Evolutionary conservation across 2,329 filamentous ascomycete genomes (phyloP), one percentile per base, ranked within the genome.

Genomic region (Trichophyton equinum): DNA sequence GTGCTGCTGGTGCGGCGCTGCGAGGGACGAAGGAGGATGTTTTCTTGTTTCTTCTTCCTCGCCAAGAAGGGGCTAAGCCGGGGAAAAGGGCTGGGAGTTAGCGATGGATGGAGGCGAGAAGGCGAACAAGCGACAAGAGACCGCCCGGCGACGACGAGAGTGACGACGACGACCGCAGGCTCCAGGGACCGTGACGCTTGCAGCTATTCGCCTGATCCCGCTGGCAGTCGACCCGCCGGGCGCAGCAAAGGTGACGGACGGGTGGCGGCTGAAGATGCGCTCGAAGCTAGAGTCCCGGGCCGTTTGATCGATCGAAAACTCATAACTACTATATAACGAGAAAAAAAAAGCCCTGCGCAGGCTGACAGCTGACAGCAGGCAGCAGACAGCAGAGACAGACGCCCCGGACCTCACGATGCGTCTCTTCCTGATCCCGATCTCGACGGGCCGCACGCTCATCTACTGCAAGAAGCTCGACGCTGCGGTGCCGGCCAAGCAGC

Each of bases 351-450:
- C 22, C 27, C 27, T 30, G 27, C 27, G 27, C 27, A 30, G 27
- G 27, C 6, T 1, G 27, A 30, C 27, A 9, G 15, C 38, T 5
- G 15, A 42, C 4, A n/a, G 38, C 22, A 2, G 22, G 4, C 38
- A 13, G 15, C 22, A 2, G 22, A 13, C 38, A 13, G 15, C 5
- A 9, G 8, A 8, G 38, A 42, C 15, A 40, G 9, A 40, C 9
- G 38, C 3, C 4, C 9, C 38, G 15, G 38, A 1, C 5, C 47
- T 22, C 58, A 60, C 59, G 42, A 97, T 99, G 94, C 89, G 91
- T 73, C 82, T 99, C 74, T 96, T 91, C 76, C 85, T 99, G 65
- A 83, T 99, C 61, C 94, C 94, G 64, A 87, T 99, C 68, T 95
- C 92, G 62, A 95, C 91, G 66, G 85, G 88, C 70, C 87, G 91